phyloP scores from a whole-genome alignment of 345 rosid genomes.

The Populus alba region DNA sequence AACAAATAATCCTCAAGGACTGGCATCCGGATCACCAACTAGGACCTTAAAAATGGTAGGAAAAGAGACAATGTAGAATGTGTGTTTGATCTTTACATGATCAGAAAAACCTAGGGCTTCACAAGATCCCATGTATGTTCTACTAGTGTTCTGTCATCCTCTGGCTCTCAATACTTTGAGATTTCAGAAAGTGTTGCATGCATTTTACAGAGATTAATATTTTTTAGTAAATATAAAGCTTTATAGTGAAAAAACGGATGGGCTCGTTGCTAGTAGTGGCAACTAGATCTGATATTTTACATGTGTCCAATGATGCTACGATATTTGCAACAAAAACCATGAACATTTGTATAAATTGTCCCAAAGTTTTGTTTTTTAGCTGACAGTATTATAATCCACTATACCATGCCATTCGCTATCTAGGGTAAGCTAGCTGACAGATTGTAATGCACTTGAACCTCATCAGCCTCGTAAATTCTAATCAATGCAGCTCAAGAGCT shows the following conservation, averaged over 20 bases:
- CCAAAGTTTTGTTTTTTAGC: not conserved
- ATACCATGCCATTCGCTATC: too few species aligned
- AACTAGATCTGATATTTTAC: not conserved
- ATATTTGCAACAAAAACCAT: not conserved
- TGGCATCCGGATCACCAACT: not conserved
- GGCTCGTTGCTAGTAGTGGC: not conserved
- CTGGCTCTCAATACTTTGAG: too few species aligned
- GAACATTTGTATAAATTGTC: not conserved
- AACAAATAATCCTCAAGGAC: not conserved
- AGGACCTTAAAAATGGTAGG: not conserved
- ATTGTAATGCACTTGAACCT: not conserved
- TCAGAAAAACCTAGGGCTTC: not conserved
- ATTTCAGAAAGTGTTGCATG: too few species aligned
- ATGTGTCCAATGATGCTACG: not conserved
- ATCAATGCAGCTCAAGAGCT: not conserved
- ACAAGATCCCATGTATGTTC: not conserved
- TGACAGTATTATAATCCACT: too few species aligned
- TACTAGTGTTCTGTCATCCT: too few species aligned
- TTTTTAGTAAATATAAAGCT: too few species aligned
- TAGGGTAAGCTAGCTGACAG: not conserved
- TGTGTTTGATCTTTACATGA: not conserved
- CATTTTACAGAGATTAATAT: too few species aligned
- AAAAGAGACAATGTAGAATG: not conserved
- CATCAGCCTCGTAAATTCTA: not conserved
- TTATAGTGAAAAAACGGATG: not conserved